Evolutionary conservation across 2,329 filamentous ascomycete species (phyloP).

Genomic region (Sporothrix humicola): DNA sequence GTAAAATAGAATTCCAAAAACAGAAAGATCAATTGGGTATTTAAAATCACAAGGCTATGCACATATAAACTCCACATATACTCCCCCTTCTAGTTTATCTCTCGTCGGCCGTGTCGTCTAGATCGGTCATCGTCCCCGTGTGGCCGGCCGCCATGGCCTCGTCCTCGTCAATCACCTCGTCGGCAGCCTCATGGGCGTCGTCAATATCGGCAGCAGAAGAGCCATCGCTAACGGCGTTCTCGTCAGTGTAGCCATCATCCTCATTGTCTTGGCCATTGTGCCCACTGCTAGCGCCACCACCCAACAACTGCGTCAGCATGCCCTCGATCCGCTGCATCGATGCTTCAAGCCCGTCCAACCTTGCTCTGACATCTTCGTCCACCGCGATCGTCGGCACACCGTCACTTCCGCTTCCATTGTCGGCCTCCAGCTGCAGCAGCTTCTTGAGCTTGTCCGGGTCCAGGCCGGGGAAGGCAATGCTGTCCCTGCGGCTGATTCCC

Average conservation of each 20-base stretch:
- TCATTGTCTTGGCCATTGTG: too few relatives aligned
- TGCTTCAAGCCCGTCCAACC: conserved; percentile 58
- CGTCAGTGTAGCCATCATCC: background rate
- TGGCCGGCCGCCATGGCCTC: conserved; percentile 33
- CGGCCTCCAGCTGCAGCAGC: conserved; percentile 49
- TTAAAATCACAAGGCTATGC: background rate
- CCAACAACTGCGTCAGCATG: conserved; percentile 42
- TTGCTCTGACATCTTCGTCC: conserved; percentile 47
- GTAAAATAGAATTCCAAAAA: background rate
- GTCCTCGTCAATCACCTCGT: conserved; percentile 36
- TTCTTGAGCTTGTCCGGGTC: conserved; percentile 55
- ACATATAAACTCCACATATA: background rate
- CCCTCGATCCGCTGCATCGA: conserved; percentile 49
- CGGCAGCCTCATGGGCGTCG: background rate
- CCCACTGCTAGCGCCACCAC: conserved; percentile 49
- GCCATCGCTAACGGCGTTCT: conserved; percentile 2
- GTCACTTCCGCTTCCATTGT: background rate
- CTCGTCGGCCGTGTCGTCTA: conserved; percentile 37
- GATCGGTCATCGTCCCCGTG: conserved; percentile 38
- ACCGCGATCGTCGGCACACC: background rate
- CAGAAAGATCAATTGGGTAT: conserved; percentile 23
- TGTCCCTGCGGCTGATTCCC: conserved; percentile 57
- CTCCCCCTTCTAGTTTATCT: background rate
- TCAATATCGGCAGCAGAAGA: background rate
- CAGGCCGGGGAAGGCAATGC: conserved; percentile 60